Evolutionary conservation across 73 alveolate species (phyloP).

Genomic region (Urostyla sp.): DNA sequence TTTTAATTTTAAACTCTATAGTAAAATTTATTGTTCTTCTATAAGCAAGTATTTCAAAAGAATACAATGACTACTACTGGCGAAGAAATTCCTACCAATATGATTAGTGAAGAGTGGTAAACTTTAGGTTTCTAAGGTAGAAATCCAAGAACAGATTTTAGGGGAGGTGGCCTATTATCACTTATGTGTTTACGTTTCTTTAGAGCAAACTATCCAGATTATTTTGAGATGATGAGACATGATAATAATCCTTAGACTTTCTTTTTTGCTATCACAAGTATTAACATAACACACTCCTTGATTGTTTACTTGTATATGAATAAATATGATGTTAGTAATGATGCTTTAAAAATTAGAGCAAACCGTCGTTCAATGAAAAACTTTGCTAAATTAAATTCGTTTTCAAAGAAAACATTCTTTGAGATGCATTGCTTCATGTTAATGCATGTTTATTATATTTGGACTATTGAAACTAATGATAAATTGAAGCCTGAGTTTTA

Average conservation of each 20-base stretch:
- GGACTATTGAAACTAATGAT: conserved; percentile 21
- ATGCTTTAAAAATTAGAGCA: background rate
- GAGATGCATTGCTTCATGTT: conserved; percentile 30
- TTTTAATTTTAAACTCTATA: background rate
- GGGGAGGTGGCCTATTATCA: conserved; percentile 51
- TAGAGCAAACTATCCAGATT: background rate
- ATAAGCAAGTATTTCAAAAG: background rate
- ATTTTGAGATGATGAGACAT: conserved; percentile 18
- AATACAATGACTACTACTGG: background rate
- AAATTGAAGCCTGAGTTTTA: no score
- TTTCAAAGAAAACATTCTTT: conserved; percentile 7
- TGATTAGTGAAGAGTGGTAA: background rate
- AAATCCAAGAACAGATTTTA: conserved; percentile 55
- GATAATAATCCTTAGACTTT: background rate
- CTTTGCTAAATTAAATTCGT: background rate
- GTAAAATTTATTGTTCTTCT: background rate
- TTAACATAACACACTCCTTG: conserved; percentile 48
- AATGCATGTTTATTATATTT: background rate
- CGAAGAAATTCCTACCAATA: background rate
- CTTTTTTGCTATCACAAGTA: conserved; percentile 38
- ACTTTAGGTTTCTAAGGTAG: background rate
- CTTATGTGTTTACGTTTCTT: conserved; percentile 19
- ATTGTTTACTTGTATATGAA: conserved; percentile 26
- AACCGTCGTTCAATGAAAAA: background rate
- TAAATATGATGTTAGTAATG: background rate